These are phyloP conservation scores for Sclerotinia borealis DNA, from an alignment of 2,329 filamentous ascomycete species.

Conservation along the genomic window DNA sequence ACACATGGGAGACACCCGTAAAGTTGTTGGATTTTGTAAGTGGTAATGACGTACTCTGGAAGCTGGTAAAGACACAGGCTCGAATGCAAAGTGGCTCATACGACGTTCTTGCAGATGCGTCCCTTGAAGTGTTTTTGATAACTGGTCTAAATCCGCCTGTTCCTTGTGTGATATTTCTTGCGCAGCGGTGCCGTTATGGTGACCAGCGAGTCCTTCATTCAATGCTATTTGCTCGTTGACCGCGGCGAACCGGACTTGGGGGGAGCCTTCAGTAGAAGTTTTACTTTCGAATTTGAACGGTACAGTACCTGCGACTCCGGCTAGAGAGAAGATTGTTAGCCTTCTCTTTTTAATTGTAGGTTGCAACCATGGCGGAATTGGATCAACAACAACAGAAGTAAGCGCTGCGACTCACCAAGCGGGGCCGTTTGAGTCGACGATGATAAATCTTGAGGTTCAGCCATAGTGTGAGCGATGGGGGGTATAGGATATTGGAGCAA, in stretches of 20 bases:
- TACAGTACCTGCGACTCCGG: background rate
- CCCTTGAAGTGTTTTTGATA: conserved; percentile 67
- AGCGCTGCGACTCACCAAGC: conserved; percentile 25
- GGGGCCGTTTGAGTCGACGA: conserved; percentile 13
- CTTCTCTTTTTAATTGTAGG: too few relatives aligned
- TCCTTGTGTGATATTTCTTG: conserved; percentile 19
- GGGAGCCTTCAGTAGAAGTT: conserved; percentile 29
- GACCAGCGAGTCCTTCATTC: conserved; percentile 31
- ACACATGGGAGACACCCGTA: background rate
- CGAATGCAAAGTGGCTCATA: conserved; percentile 82
- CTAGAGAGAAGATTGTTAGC: background rate
- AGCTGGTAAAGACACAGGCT: conserved; percentile 80
- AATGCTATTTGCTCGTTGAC: conserved; percentile 64
- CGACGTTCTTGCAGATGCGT: conserved; percentile 74
- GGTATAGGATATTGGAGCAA: conserved; percentile 1
- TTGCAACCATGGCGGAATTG: conserved; percentile 14
- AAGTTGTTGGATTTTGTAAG: background rate
- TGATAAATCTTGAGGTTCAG: conserved; percentile 17
- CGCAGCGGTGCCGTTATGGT: conserved; percentile 22
- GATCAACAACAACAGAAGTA: conserved; percentile 16
- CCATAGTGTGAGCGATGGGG: conserved; percentile 16
- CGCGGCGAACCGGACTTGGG: conserved; percentile 65
- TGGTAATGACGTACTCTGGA: conserved; percentile 62
- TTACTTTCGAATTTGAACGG: conserved; percentile 15
- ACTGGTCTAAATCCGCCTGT: conserved; percentile 28